These are phyloP conservation scores for Pythium dissotocum DNA, from an alignment of 352 stramenopile genomes.

Conservation along the genomic window DNA sequence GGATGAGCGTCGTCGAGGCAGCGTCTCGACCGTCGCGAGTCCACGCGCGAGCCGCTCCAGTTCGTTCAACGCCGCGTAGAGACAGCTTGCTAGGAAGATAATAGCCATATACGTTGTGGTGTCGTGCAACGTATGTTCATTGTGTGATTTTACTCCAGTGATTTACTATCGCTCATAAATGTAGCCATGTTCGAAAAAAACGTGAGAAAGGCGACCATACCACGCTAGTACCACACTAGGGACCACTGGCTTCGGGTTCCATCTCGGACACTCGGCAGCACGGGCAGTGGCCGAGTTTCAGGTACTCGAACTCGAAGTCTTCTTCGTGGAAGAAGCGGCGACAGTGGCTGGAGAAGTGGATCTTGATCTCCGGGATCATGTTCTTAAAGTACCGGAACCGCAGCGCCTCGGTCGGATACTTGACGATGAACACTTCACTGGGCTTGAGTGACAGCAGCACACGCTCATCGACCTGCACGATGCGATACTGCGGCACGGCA, in stretches of 20 bases:
- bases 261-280: constrained; percentile 81
- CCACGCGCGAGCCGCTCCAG: constrained; percentile 24
- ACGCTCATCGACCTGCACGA: constrained; percentile 79
- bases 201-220: neutral
- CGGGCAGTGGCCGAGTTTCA: constrained; percentile 87
- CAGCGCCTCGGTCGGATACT: constrained; percentile 61
- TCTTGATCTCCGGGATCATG: constrained; percentile 93
- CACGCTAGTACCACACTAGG: neutral
- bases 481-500: constrained; percentile 53
- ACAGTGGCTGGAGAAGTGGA: constrained; percentile 89
- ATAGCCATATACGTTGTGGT: neutral
- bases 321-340: constrained; percentile 94
- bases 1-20: constrained; percentile 40
- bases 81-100: neutral
- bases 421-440: constrained; percentile 87
- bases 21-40: constrained; percentile 23
- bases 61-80: constrained; percentile 39
- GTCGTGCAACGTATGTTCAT: neutral
- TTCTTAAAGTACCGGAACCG: constrained; percentile 88
- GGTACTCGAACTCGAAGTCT: constrained; percentile 94
- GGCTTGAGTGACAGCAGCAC: constrained; percentile 68
- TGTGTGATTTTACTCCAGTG: neutral
- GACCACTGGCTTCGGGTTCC: constrained; percentile 18
- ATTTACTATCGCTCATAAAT: neutral
- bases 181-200: neutral